Base-by-base conservation (phyloP, 768 basidiomycete species). In the Piloderma croceum region DNA sequence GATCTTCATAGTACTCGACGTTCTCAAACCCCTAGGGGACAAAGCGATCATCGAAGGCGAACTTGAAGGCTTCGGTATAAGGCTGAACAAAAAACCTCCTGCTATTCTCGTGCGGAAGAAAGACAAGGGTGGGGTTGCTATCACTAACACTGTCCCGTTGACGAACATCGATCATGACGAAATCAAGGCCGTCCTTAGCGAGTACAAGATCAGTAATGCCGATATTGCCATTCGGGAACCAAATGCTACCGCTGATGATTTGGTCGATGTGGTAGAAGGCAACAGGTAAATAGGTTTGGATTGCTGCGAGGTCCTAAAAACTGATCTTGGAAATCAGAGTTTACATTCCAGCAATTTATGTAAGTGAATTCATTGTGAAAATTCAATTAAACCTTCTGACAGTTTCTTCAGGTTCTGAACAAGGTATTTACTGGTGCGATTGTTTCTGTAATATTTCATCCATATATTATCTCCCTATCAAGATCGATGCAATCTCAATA, bases 401-500 rank as follows among this genome's bases (percentile, higher is more conserved):
- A 33, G 36, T 15, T 29, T 29, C 38, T 24, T 37, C 52, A 87
- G 79, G 79, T 90, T 29, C 67, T 91, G 46, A 91, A 91, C 65
- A 91, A 91, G 74, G 87, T 88, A 39, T 46, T 55, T 23, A 4
- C 1, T 18, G 3, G 12, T 52, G 41, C 24, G n/a, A 13, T 38
- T 24, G 34, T 31, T 41, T 17, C 10, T 15, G 6, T n/a, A 22
- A 23, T 27, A 7, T 32, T 31, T 48, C 24, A 29, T 38, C 12
- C 43, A 37, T 27, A 49, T 23, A 17, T 18, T 41, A 45, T 29
- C 21, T 23, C 11, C 43, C n/a, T n/a, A n/a, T n/a, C n/a, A 45
- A 90, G 82, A 92, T 94, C 57, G 96, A 99, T 61, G 96, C 90
- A 15, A 98, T 97, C 54, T 93, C 90, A 39, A 96, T 98, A 62